Conservation (phyloP, 1,284 basidiomycete species). For the Heterobasidion annosum region DNA sequence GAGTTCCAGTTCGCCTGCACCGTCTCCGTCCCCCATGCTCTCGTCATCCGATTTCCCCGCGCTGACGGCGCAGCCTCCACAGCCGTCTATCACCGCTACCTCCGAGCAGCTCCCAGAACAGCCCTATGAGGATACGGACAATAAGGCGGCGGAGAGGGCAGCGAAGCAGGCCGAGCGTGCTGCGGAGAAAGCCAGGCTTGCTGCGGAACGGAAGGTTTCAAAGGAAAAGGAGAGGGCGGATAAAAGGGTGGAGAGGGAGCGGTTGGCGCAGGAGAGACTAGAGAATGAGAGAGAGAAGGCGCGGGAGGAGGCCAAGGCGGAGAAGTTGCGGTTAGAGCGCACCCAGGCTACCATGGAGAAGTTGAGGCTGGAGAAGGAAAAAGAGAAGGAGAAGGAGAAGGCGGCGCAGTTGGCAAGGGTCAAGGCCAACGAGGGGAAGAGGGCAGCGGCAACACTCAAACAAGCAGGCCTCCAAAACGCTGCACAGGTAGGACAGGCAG, state of each 20-base stretch:
- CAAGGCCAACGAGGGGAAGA: slow-evolving; percentile 11
- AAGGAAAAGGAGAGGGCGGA: slow-evolving; percentile 27
- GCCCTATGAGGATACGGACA: slow-evolving; percentile 21
- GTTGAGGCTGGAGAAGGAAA: slow-evolving; percentile 8
- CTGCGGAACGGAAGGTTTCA: slow-evolving; percentile 27
- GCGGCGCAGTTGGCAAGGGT: slow-evolving; percentile 19
- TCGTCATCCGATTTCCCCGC: slow-evolving; percentile 69
- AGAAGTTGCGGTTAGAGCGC: slow-evolving; percentile 19
- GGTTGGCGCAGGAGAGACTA: slow-evolving; percentile 28
- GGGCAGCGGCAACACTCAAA: slow-evolving; percentile 22
- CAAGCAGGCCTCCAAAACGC: slow-evolving; percentile 10
- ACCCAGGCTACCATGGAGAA: slow-evolving; percentile 19
- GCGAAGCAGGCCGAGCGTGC: slow-evolving; percentile 13
- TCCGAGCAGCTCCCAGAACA: slow-evolving; percentile 8
- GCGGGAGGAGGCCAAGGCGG: slow-evolving; percentile 20
- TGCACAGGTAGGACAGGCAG: slow-evolving; percentile 2
- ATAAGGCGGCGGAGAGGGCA: slow-evolving; percentile 26
- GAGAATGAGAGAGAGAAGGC: slow-evolving; percentile 30
- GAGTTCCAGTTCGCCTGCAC: slow-evolving; percentile 37
- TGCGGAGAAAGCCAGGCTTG: slow-evolving; percentile 20
- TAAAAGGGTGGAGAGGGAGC: slow-evolving; percentile 15
- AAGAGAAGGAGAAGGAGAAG: slow-evolving; percentile 16
- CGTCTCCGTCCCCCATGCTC: slow-evolving; percentile 29
- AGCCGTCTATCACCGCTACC: slow-evolving; percentile 17
- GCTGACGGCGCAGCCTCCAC: slow-evolving; percentile 24